Percentiles rank a stretch among this genome's conserved stretches.
Evolutionary conservation across 2,329 filamentous ascomycete species (phyloP).

Genomic region (Seiridium cupressi): DNA sequence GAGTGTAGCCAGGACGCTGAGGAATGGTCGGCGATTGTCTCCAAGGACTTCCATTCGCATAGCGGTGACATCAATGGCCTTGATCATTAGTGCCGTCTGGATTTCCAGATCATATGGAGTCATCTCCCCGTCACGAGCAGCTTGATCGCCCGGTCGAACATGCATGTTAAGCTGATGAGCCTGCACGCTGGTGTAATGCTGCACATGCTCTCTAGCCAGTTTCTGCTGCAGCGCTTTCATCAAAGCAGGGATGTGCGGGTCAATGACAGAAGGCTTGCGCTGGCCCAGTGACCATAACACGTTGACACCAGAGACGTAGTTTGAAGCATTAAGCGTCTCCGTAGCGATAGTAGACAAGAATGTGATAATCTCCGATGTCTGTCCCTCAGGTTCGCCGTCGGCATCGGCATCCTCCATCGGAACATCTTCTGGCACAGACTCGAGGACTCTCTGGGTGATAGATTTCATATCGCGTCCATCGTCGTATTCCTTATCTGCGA

Average conservation of each 20-base stretch:
- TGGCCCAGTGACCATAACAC: slow-evolving; percentile 89
- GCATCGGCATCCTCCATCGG: slow-evolving; percentile 75
- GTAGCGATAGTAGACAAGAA: slow-evolving; percentile 84
- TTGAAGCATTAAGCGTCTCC: slow-evolving; percentile 77
- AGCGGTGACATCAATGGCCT: slow-evolving; percentile 90
- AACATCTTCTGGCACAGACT: slow-evolving; percentile 79
- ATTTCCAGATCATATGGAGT: slow-evolving; percentile 79
- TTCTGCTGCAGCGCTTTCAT: slow-evolving; percentile 95
- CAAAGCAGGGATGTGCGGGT: slow-evolving; percentile 80
- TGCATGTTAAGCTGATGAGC: slow-evolving; percentile 45
- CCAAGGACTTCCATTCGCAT: slow-evolving; percentile 89
- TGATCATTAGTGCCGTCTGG: slow-evolving; percentile 89
- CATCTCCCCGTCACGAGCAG: slow-evolving; percentile 54
- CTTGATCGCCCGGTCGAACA: slow-evolving; percentile 51
- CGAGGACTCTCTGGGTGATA: slow-evolving; percentile 77
- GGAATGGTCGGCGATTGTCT: slow-evolving; percentile 86
- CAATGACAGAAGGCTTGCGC: slow-evolving; percentile 81
- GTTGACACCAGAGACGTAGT: slow-evolving; percentile 87
- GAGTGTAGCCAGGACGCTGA: slow-evolving; percentile 90
- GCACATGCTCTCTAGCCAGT: slow-evolving; percentile 90
- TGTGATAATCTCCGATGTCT: slow-evolving; percentile 82
- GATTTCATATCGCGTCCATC: slow-evolving; percentile 71
- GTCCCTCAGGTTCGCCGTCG: slow-evolving; percentile 77
- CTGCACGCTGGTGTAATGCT: slow-evolving; percentile 61
- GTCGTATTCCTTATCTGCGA: slow-evolving; percentile 66